Conservation (phyloP, 1,284 basidiomycete genomes). For the Leccinum huronense region DNA sequence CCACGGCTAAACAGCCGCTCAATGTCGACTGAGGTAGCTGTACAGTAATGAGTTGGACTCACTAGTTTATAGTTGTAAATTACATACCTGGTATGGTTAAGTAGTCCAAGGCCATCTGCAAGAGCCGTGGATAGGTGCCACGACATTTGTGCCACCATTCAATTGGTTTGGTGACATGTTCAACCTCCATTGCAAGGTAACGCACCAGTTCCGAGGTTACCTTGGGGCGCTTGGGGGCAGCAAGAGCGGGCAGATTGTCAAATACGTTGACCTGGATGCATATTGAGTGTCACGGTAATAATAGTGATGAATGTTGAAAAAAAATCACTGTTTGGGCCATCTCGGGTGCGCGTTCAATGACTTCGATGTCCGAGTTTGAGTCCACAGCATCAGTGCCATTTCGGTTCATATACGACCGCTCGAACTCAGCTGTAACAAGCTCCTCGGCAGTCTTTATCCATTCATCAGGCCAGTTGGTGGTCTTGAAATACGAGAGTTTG, state of each 20-base stretch:
- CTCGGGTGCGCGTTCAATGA: no score
- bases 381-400: no score
- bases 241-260: background rate
- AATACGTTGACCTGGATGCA: background rate
- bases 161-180: background rate
- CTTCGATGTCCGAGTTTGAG: no score
- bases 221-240: background rate
- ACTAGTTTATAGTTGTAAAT: background rate
- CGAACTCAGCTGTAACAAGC: no score
- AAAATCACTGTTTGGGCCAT: no score
- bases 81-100: background rate
- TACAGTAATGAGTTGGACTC: no score
- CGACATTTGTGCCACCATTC: background rate
- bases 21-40: background rate
- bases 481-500: background rate
- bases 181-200: background rate
- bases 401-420: no score
- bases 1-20: background rate
- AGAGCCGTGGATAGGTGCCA: background rate
- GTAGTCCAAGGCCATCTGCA: background rate
- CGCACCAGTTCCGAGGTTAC: background rate
- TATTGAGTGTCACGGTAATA: no score
- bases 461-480: no score
- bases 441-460: no score
- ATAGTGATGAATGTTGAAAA: no score